Base-by-base conservation (phyloP, 257 asterid species). In the Penstemon newberryi region DNA sequence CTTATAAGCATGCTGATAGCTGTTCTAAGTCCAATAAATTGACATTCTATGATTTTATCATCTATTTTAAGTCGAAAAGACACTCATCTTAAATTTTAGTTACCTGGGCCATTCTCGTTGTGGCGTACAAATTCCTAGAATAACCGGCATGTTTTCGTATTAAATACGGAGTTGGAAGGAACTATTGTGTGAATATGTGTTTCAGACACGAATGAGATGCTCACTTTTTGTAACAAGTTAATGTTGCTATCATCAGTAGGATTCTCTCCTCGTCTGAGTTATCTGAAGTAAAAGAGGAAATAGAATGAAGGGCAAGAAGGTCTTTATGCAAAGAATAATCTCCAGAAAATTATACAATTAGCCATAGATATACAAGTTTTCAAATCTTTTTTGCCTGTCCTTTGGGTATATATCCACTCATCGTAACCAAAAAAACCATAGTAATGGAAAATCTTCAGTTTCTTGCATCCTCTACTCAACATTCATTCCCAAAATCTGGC, bases 161-260 rank as follows among this genome's bases (percentile, higher is more conserved):
- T 56, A 56, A 69, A 49, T 42, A 69, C 50, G 70, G 65, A 67
- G 19, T 68, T n/a, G 18, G 66, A 56, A 63, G 67, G 47, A 65
- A 58, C 54, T 13, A 11, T 25, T 8, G 33, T 56, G 12, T 57
- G 46, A 33, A 57, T 57, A 37, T 3, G 33, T 70, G 52, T 36
- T 1, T 15, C 39, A 39, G 39, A 47, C 47, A 42, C 46, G 56
- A 55, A 54, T 47, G 67, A 5, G 73, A 52, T 69, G 53, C 13
- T 65, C 12, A 6, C 36, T 5, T 59, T 9, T 4, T 15, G 3
- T 4, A 25, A 1, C 1, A 25, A 25, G 33, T 25, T 25, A 5
- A 38, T 10, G 4, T 5, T 59, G 12, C 18, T 11, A 39, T 4
- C 12, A 7, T 6, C 12, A 40, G 1, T 11, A 1, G 12, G n/a